Evolutionary conservation across 257 asterid genomes (phyloP).

Genomic region (Petunia secreta): DNA sequence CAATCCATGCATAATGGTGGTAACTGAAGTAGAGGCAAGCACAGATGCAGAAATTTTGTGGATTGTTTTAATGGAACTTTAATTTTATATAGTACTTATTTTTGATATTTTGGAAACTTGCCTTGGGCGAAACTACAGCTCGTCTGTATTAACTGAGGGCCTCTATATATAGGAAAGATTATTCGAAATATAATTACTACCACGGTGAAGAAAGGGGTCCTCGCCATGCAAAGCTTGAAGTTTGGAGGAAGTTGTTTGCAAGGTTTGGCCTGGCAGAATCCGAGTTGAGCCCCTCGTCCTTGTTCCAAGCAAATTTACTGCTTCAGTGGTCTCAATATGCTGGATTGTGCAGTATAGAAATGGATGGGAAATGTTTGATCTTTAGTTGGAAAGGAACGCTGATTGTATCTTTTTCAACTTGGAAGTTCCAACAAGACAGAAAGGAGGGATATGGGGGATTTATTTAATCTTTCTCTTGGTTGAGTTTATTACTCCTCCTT

Average conservation of each 20-base stretch:
- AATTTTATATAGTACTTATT: conserved; percentile 24
- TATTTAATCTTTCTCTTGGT: too few species aligned
- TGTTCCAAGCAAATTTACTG: too few species aligned
- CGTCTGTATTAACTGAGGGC: conserved; percentile 37
- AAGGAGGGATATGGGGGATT: too few species aligned
- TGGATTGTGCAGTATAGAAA: too few species aligned
- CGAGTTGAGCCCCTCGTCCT: conserved; percentile 37
- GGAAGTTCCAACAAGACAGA: too few species aligned
- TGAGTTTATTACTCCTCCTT: too few species aligned
- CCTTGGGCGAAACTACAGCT: conserved; percentile 21
- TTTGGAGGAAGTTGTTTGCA: conserved; percentile 42
- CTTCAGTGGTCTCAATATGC: too few species aligned
- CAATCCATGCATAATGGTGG: conserved; percentile 41
- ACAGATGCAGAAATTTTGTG: conserved; percentile 29
- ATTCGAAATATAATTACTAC: conserved; percentile 24
- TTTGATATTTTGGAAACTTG: conserved; percentile 42
- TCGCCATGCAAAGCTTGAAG: conserved; percentile 30
- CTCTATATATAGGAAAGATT: conserved; percentile 3
- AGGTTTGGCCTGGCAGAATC: conserved; percentile 39
- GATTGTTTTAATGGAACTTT: conserved; percentile 37
- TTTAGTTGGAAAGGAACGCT: too few species aligned
- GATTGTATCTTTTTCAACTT: too few species aligned
- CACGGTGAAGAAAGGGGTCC: conserved; percentile 32
- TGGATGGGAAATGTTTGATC: too few species aligned
- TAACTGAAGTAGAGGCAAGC: conserved; percentile 35